A percentile compares a stretch with the other conserved stretches of the same genome.
Conservation (phyloP, 495 filamentous ascomycete species). For the Xylaria palmicola region DNA sequence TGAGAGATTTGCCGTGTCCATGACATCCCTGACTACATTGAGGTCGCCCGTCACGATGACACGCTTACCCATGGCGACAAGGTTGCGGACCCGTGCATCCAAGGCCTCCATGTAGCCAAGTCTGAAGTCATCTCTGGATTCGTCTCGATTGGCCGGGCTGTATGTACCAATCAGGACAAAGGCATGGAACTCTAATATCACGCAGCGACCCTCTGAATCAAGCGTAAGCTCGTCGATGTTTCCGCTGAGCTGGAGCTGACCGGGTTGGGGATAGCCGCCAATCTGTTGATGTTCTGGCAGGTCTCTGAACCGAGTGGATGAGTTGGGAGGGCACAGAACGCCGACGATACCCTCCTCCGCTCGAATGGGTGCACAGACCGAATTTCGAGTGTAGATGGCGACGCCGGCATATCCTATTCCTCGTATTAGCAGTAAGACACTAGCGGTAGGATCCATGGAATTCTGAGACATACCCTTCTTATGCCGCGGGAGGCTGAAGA, state of each 20-base stretch:
- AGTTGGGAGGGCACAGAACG: conserved; percentile 72
- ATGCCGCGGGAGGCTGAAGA: conserved; percentile 85
- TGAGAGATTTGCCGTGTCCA: conserved; percentile 69
- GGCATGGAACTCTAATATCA: conserved; percentile 92
- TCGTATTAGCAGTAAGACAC: conserved; percentile 9
- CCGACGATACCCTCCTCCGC: conserved; percentile 94
- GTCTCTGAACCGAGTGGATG: conserved; percentile 69
- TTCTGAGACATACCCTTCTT: conserved; percentile 70
- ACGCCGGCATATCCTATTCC: conserved; percentile 89
- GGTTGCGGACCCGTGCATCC: conserved; percentile 79
- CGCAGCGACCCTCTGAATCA: conserved; percentile 88
- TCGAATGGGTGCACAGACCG: conserved; percentile 80
- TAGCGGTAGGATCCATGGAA: background rate
- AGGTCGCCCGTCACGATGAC: conserved; percentile 87
- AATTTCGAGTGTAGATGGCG: conserved; percentile 90
- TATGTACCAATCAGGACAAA: conserved; percentile 93
- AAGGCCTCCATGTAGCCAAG: conserved; percentile 75
- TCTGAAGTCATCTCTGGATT: conserved; percentile 79
- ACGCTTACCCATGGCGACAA: conserved; percentile 73
- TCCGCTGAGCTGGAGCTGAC: conserved; percentile 69
- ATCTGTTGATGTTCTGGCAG: conserved; percentile 78
- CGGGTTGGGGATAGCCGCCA: conserved; percentile 79
- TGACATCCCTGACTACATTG: conserved; percentile 75
- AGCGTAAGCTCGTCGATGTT: conserved; percentile 67
- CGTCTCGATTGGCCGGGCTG: conserved; percentile 82